Conservation (phyloP, 2,329 filamentous ascomycete species). For the Penicillium sp. region DNA sequence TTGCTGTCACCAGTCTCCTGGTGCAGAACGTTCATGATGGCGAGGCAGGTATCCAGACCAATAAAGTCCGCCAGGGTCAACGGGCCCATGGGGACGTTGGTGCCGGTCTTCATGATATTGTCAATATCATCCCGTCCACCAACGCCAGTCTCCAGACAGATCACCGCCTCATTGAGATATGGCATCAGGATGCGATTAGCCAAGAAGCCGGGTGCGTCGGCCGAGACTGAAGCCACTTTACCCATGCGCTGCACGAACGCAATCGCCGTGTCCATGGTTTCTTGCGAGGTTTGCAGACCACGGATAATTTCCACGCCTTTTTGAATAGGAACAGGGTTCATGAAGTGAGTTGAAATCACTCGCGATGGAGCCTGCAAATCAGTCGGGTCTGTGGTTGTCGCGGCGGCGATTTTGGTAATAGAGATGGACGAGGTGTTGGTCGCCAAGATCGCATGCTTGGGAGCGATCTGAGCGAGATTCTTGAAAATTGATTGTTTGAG, state of each 20-base stretch:
- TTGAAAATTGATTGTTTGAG: slow-evolving; percentile 86
- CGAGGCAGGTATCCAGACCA: slow-evolving; percentile 87
- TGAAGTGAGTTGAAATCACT: slow-evolving; percentile 94
- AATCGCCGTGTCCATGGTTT: slow-evolving; percentile 74
- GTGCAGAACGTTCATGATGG: slow-evolving; percentile 95
- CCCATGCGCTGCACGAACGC: slow-evolving; percentile 87
- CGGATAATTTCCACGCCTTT: slow-evolving; percentile 98
- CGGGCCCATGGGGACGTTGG: slow-evolving; percentile 96
- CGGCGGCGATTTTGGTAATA: slow-evolving; percentile 90
- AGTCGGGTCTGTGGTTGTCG: slow-evolving; percentile 69
- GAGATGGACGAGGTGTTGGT: slow-evolving; percentile 99
- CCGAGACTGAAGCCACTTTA: slow-evolving; percentile 80
- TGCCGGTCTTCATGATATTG: slow-evolving; percentile 98
- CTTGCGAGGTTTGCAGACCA: slow-evolving; percentile 79
- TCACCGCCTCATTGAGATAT: slow-evolving; percentile 97
- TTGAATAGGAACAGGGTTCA: slow-evolving; percentile 97
- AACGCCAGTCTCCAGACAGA: slow-evolving; percentile 89
- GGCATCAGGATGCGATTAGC: slow-evolving; percentile 98
- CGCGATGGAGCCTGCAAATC: slow-evolving; percentile 77
- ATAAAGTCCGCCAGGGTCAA: slow-evolving; percentile 94
- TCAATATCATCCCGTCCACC: slow-evolving; percentile 89
- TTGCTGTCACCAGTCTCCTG: slow-evolving; percentile 91
- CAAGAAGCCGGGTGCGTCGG: slow-evolving; percentile 87
- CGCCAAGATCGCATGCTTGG: slow-evolving; percentile 79
- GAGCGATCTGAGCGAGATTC: slow-evolving; percentile 72